Evolutionary conservation across 2,329 filamentous ascomycete genomes (phyloP), one percentile per base, ranked within the genome.

Genomic region (Remersonia thermophila): DNA sequence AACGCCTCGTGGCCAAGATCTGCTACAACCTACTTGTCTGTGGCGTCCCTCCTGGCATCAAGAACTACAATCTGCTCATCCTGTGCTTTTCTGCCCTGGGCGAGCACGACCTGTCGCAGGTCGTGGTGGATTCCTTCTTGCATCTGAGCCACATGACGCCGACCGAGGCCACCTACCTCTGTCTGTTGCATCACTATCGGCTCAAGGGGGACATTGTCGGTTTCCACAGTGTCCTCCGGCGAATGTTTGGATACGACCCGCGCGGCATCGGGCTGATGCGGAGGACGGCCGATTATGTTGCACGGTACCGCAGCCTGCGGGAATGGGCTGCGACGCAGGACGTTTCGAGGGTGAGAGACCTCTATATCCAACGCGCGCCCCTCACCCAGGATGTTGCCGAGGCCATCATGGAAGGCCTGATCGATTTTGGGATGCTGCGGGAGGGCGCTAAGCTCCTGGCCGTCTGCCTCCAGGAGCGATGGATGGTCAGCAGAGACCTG

Each of bases 21-120:
- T 74, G 70, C 54, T 77, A 78, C 55, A 84, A 83, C 50, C 59
- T 91, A 3, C 64, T 84, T 12, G 60, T 73, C 3, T 75, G 73
- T 2, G 54, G 66, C 2, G 62, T 71, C 13, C 70, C 75, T 0
- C 80, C 82, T 0, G 73, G 73, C 42, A 67, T 82, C 26, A 65
- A 75, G 44, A 84, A 77, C 3, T 84, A 77, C 59, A 86, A 86
- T 50, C 67, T 69, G 10, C 64, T 91, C 17, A 67, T 89, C 3
- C 54, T 71, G n/a, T 71, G 72, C n/a, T 75, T 89, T 34, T 65
- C 69, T 35, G 61, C 63, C 23, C 52, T 67, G 4, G 60, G 65
- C 18, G 59, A 67, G 35, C 60, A 66, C 37, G 56, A 60, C 27
- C 57, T 79, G 13, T 65, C 70, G 3, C 61, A 73, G 27, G 48